Percentiles rank a stretch among this genome's conserved stretches.
Conservation (phyloP, 2,329 filamentous ascomycete species). For the Magnaporthales sp. region DNA sequence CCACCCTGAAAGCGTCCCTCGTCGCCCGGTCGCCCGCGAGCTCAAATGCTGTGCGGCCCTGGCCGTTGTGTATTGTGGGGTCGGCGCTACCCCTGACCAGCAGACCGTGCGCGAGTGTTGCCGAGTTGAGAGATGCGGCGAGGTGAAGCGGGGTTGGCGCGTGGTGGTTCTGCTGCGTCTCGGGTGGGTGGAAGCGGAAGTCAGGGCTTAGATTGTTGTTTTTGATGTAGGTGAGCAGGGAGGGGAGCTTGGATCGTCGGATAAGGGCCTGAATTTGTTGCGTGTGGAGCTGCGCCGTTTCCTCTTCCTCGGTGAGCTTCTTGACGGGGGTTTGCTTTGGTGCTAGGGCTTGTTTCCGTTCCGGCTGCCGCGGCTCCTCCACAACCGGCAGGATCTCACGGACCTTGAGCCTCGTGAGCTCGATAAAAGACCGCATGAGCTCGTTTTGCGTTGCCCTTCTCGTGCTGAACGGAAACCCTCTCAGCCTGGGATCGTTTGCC, state of each 20-base stretch:
- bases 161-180: slow-evolving; percentile 61
- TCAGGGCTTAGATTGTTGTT: slow-evolving; percentile 60
- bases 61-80: slow-evolving; percentile 59
- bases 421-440: slow-evolving; percentile 88
- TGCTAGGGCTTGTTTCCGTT: slow-evolving; percentile 13
- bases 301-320: slow-evolving; percentile 74
- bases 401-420: slow-evolving; percentile 85
- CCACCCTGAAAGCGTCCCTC: slow-evolving; percentile 84
- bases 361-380: slow-evolving; percentile 23
- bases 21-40: slow-evolving; percentile 79
- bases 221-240: slow-evolving; percentile 73
- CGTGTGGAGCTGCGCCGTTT: slow-evolving; percentile 74
- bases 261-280: slow-evolving; percentile 82
- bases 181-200: slow-evolving; percentile 66
- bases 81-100: slow-evolving; percentile 67
- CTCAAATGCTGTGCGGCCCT: slow-evolving; percentile 82
- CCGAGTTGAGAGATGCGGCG: slow-evolving; percentile 71
- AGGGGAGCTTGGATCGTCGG: slow-evolving; percentile 81
- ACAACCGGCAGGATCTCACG: slow-evolving; percentile 64
- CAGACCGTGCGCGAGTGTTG: slow-evolving; percentile 68
- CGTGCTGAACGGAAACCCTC: slow-evolving; percentile 90
- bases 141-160: slow-evolving; percentile 79
- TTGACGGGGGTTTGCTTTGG: slow-evolving; percentile 36
- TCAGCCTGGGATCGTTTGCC: slow-evolving; percentile 68
- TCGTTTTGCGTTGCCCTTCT: slow-evolving; percentile 87